These are phyloP conservation scores for Eucalyptus sp. DNA, from an alignment of 345 rosid species.

Conservation along the genomic window DNA sequence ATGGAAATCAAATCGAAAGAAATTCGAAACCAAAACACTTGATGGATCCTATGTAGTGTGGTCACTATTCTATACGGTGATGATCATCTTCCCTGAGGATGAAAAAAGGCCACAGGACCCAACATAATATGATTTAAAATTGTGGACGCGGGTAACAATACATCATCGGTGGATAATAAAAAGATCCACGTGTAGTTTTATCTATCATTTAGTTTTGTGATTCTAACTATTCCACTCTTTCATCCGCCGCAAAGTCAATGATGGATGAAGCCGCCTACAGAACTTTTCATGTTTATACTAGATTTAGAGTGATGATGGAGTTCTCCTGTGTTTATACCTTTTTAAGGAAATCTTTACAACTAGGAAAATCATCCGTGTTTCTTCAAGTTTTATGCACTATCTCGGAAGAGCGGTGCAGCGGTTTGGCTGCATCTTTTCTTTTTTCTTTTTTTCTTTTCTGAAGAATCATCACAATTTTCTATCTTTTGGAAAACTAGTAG, in stretches of 20 bases:
- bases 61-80: not conserved
- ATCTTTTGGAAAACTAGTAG: not conserved
- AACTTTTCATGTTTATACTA: not conserved
- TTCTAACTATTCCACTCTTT: not conserved
- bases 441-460: not conserved
- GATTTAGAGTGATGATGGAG: not conserved
- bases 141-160: not conserved
- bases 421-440: not conserved
- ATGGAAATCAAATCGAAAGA: not conserved
- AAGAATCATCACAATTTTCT: not conserved
- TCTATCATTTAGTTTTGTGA: not conserved
- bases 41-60: not conserved
- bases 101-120: not conserved
- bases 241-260: not conserved
- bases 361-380: not conserved
- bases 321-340: not conserved
- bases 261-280: not conserved
- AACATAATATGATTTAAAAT: not conserved
- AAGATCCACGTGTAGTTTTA: not conserved
- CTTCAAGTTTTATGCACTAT: not conserved
- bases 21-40: not conserved
- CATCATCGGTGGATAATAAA: not conserved
- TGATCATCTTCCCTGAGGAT: not conserved
- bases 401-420: not conserved
- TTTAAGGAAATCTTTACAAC: not conserved